Base-by-base conservation (phyloP, 768 basidiomycete genomes). In the Tricholomella constricta region DNA sequence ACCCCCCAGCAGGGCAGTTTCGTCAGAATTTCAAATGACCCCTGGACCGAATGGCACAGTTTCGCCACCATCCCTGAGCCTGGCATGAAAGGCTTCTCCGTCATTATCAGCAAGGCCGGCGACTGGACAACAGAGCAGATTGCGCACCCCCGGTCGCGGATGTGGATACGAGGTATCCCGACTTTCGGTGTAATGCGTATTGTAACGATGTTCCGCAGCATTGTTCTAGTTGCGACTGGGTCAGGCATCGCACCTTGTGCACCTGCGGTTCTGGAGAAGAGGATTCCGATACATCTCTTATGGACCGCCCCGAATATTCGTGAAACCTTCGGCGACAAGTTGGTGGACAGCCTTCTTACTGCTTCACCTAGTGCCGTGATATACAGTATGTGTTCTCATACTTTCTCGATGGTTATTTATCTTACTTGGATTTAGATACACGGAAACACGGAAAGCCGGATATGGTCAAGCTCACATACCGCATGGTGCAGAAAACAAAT, bases 81-180 rank as follows among this genome's bases (percentile, higher is more conserved):
- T 11, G 75, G 72, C 20, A 65, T 73, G 55, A 72, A 67, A 32
- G 79, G 78, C 0, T 84, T 76, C 60, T 84, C 82, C 2, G 72
- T 81, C n/a, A 76, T 85, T 25, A 78, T 84, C 8, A 81, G 80
- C 29, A 74, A 65, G 40, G 82, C 82, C 17, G 83, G 83, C 27
- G 82, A 84, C 62, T 84, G 82, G 82, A 84, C 83, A 1, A 64
- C 65, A 22, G 75, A 79, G 50, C 69, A 76, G 57, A 84, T 84
- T 50, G 62, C 52, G 14, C 71, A 81, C 37, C 81, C 83, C 4
- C 82, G 82, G 0, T 76, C 69, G 23, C 52, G 77, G 46, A 62
- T 85, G 20, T 85, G 81, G 81, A 76, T 82, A 10, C 78, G 82
- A 44, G 82, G 82, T 9, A 71, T 80, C 26, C 80, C 83, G 6